Evolutionary conservation across 1,284 basidiomycete genomes (phyloP).

Genomic region (Ganoderma lucidum): DNA sequence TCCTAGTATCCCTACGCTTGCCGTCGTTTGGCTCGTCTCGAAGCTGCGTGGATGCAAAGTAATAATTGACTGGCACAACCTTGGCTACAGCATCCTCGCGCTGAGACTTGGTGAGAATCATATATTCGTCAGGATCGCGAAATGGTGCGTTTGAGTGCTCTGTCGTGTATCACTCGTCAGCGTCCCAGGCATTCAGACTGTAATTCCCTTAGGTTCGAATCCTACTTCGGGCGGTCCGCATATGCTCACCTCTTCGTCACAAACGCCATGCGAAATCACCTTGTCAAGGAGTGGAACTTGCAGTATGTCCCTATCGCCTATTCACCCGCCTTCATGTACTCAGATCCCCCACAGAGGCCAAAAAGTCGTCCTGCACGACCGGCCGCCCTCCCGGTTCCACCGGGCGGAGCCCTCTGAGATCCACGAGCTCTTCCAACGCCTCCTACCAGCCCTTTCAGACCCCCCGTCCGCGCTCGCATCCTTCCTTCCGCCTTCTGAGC

Average conservation of each 20-base stretch:
- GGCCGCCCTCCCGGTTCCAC: slow-evolving; percentile 86
- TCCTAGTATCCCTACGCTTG: slow-evolving; percentile 94
- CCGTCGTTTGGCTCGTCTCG: slow-evolving; percentile 82
- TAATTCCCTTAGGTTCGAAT: slow-evolving; percentile 73
- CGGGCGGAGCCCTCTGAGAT: slow-evolving; percentile 71
- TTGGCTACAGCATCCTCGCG: slow-evolving; percentile 93
- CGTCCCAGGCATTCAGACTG: neutral
- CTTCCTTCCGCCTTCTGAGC: slow-evolving; percentile 51
- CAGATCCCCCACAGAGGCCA: slow-evolving; percentile 64
- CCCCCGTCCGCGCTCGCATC: slow-evolving; percentile 37
- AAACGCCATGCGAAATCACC: slow-evolving; percentile 79
- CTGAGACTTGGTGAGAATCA: slow-evolving; percentile 78
- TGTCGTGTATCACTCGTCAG: neutral
- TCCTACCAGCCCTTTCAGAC: slow-evolving; percentile 48
- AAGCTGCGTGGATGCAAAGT: slow-evolving; percentile 79
- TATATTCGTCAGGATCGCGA: slow-evolving; percentile 77
- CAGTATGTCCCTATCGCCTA: slow-evolving; percentile 56
- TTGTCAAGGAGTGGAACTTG: slow-evolving; percentile 81
- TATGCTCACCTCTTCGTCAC: slow-evolving; percentile 97
- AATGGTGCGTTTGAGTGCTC: slow-evolving; percentile 55
- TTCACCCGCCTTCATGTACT: neutral
- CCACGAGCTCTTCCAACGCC: slow-evolving; percentile 75
- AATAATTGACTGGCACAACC: slow-evolving; percentile 99
- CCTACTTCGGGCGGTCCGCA: slow-evolving; percentile 79
- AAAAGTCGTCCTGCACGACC: slow-evolving; percentile 85